These are phyloP conservation scores for Aspergillus nanangensis DNA, from an alignment of 495 filamentous ascomycete species.

Conservation along the genomic window DNA sequence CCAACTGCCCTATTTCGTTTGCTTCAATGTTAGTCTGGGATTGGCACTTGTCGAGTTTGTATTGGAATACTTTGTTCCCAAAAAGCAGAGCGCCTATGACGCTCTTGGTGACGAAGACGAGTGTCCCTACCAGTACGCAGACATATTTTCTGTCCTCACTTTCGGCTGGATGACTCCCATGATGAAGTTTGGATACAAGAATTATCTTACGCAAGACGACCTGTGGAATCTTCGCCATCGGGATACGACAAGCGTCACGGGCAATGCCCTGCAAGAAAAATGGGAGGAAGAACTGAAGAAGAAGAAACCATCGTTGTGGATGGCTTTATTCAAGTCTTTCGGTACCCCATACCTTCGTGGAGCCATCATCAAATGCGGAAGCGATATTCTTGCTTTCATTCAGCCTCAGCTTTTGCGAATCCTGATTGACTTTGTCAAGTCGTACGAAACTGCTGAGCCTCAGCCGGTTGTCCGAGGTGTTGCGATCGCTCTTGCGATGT, in stretches of 20 bases:
- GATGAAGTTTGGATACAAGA: constrained; percentile 93
- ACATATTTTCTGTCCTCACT: constrained; percentile 88
- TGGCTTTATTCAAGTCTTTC: constrained; percentile 82
- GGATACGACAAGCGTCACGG: constrained; percentile 72
- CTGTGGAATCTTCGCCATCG: constrained; percentile 84
- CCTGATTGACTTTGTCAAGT: constrained; percentile 82
- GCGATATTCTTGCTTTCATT: constrained; percentile 78
- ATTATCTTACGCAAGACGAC: constrained; percentile 92
- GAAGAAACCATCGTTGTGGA: constrained; percentile 81
- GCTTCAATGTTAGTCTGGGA: constrained; percentile 69
- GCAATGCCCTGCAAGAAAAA: constrained; percentile 59
- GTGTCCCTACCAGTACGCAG: constrained; percentile 91
- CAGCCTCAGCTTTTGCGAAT: constrained; percentile 88
- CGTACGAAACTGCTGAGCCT: constrained; percentile 61
- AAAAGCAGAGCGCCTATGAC: constrained; percentile 78
- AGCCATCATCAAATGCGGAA: constrained; percentile 76
- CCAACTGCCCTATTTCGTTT: constrained; percentile 70
- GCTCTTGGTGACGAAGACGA: constrained; percentile 83
- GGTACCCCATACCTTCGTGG: constrained; percentile 78
- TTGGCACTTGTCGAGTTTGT: constrained; percentile 70
- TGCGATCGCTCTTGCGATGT: constrained; percentile 90
- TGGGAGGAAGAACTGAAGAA: constrained; percentile 77
- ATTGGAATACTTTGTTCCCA: constrained; percentile 89
- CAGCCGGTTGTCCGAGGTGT: constrained; percentile 79
- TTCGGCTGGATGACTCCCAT: constrained; percentile 99